Conservation (phyloP, 352 stramenopile genomes). For the Phytophthora capsici region DNA sequence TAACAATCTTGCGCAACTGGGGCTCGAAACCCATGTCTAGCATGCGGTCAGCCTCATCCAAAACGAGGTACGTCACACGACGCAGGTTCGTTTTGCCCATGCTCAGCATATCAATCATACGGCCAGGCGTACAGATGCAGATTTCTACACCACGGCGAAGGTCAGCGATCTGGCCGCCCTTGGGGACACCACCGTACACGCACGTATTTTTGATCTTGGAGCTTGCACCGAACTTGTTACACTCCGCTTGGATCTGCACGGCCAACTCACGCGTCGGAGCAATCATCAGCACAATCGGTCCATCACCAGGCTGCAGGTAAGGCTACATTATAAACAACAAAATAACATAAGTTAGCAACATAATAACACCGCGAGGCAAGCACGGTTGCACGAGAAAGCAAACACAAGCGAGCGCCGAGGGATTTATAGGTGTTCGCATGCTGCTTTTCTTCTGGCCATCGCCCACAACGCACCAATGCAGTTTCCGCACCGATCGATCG, state of each 20-base stretch:
- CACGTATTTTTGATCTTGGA: constrained; percentile 99
- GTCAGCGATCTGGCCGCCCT: constrained; percentile 91
- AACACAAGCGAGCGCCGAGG: constrained; percentile 50
- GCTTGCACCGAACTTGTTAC: constrained; percentile 97
- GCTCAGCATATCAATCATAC: constrained; percentile 98
- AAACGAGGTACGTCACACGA: constrained; percentile 98
- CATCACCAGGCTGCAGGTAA: constrained; percentile 96
- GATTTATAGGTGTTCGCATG: constrained; percentile 53
- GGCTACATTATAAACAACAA: constrained; percentile 56
- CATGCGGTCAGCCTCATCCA: constrained; percentile 99
- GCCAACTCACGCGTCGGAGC: constrained; percentile 99
- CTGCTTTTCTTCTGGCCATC: constrained; percentile 51
- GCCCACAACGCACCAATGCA: constrained; percentile 54
- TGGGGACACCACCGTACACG: constrained; percentile 98
- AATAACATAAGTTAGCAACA: constrained; percentile 41
- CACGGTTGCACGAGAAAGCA: constrained; percentile 42
- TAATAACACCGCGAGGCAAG: constrained; percentile 3
- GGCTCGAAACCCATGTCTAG: constrained; percentile 96
- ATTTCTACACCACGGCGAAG: constrained; percentile 85
- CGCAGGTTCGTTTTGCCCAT: constrained; percentile 96
- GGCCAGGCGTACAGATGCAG: constrained; percentile 94
- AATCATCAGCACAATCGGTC: constrained; percentile 98
- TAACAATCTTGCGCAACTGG: constrained; percentile 96
- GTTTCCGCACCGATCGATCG: constrained; percentile 41
- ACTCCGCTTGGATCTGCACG: constrained; percentile 99